Evolutionary conservation across 2,329 filamentous ascomycete species (phyloP).

Genomic region (Colletotrichum tamarilloi): DNA sequence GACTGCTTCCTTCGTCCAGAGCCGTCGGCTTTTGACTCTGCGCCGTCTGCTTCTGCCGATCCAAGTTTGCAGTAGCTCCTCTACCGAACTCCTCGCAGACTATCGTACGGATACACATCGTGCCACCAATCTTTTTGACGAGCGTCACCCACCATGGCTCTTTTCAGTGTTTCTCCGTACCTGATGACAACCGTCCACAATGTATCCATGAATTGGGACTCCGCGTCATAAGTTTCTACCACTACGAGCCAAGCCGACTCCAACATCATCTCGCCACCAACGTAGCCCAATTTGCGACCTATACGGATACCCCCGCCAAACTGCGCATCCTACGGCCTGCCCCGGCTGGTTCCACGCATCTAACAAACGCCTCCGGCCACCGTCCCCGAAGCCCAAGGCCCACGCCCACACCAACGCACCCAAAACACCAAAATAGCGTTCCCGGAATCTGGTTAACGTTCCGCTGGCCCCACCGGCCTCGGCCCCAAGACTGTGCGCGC

Average conservation of each 20-base stretch:
- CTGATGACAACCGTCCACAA: background rate
- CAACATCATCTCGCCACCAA: background rate
- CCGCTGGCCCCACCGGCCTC: background rate
- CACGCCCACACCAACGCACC: background rate
- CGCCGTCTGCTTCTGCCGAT: background rate
- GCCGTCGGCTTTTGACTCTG: background rate
- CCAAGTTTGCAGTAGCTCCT: background rate
- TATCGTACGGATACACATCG: background rate
- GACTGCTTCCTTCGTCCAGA: background rate
- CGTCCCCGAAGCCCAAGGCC: background rate
- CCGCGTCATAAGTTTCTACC: background rate
- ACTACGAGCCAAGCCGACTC: background rate
- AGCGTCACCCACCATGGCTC: background rate
- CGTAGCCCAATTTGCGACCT: background rate
- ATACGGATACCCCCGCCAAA: background rate
- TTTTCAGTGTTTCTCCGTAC: too few species aligned
- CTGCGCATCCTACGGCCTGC: background rate
- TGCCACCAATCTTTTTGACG: background rate
- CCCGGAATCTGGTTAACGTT: slow-evolving; percentile 21
- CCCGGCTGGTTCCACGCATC: background rate
- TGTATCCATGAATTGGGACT: background rate
- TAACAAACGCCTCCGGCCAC: slow-evolving; percentile 5
- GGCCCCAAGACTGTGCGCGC: background rate
- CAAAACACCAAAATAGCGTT: slow-evolving; percentile 11
- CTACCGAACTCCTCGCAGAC: background rate